phyloP scores from a whole-genome alignment of 169 alveolate genomes.

The Babesia ovata region DNA sequence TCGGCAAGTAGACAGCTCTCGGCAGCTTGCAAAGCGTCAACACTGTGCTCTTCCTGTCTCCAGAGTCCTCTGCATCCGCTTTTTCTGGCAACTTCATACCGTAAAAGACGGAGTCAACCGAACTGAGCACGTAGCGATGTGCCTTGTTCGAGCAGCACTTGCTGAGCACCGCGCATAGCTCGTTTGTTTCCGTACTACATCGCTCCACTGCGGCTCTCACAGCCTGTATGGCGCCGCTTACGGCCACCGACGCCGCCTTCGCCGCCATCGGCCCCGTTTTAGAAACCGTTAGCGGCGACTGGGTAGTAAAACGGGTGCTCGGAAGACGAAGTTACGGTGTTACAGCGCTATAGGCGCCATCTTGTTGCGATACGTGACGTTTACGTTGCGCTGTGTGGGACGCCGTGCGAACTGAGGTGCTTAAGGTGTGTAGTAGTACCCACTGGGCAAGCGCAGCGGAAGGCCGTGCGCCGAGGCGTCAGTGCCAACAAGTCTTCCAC shows the following conservation, averaged over 20 bases:
- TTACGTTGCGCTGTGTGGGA: too few species aligned
- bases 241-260: background rate
- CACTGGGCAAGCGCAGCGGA: too few species aligned
- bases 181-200: constrained; percentile 1
- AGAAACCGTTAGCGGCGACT: background rate
- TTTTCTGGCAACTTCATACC: constrained; percentile 8
- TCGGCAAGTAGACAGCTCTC: constrained; percentile 55
- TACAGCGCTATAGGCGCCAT: background rate
- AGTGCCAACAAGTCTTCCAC: background rate
- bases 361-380: background rate
- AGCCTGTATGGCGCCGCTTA: constrained; percentile 17
- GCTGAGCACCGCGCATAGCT: constrained; percentile 19
- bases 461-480: too few species aligned
- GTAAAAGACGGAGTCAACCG: constrained; percentile 55
- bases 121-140: constrained; percentile 38
- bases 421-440: too few species aligned
- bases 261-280: background rate
- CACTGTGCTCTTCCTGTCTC: background rate
- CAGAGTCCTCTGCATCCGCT: background rate
- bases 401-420: too few species aligned
- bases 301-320: too few species aligned
- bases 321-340: background rate
- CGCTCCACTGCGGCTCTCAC: constrained; percentile 1
- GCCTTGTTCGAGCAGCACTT: constrained; percentile 22
- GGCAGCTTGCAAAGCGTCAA: constrained; percentile 37